phyloP scores from a whole-genome alignment of 139 green algal species.

The Bryopsis sp. region DNA sequence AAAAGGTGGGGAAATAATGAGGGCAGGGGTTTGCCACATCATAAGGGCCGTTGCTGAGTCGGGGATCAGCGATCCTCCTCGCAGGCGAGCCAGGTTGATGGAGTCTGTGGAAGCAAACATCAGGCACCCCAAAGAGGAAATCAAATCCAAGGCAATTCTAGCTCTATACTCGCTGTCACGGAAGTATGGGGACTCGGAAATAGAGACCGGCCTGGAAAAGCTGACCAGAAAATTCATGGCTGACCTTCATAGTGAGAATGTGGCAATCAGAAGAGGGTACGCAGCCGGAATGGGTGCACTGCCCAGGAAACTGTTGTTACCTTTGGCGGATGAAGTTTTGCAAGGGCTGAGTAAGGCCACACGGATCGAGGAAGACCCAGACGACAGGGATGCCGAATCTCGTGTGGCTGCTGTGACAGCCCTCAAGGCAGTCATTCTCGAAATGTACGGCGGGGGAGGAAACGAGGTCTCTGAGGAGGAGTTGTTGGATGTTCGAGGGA shows the following conservation, averaged over 20 bases:
- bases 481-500: neutral
- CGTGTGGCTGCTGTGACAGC: constrained; percentile 52
- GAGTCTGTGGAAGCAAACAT: constrained; percentile 66
- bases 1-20: constrained; percentile 87
- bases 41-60: constrained; percentile 29
- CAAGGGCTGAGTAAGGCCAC: constrained; percentile 28
- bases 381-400: constrained; percentile 61
- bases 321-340: constrained; percentile 26
- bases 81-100: constrained; percentile 24
- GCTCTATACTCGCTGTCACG: constrained; percentile 45
- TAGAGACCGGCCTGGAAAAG: constrained; percentile 9
- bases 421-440: constrained; percentile 30
- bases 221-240: constrained; percentile 24
- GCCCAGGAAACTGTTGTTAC: constrained; percentile 30
- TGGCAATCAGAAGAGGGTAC: constrained; percentile 40
- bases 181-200: neutral
- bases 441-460: constrained; percentile 20
- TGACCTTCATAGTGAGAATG: constrained; percentile 44
- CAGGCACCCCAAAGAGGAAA: constrained; percentile 49
- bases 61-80: constrained; percentile 3
- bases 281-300: constrained; percentile 42
- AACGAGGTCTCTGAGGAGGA: constrained; percentile 5
- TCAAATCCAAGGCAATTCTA: constrained; percentile 47
- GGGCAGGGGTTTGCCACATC: constrained; percentile 55
- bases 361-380: constrained; percentile 39